Base-by-base conservation (phyloP, 2,329 filamentous ascomycete species). In the Aspergillus brasiliensis region DNA sequence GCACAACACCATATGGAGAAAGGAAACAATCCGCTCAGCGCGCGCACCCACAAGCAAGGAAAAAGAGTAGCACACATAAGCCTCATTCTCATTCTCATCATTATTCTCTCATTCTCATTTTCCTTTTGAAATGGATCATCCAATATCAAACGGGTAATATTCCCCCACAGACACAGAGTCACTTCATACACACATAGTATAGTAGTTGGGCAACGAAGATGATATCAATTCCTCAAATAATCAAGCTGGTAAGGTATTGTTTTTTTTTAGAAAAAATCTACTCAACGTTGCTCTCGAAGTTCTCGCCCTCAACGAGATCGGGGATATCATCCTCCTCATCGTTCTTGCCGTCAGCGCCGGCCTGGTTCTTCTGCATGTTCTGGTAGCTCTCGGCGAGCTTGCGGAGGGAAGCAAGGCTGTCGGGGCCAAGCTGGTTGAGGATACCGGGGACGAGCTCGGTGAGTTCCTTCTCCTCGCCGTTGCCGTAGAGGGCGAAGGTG, bases 351-450 rank as follows among this genome's bases (percentile, higher is more conserved):
- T 88, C 89, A 57, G 84, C 88, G 75, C 90, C 87, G 61, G 84
- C 91, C 80, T 91, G 91, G 76, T 88, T 89, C 89, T 97, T 97
- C 84, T 97, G 94, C 88, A 98, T 88, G 84, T 88, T 95, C 88
- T 99, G 95, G 87, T 99, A 99, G 87, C 91, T 96, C 87, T 99
- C 95, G 73, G 95, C 95, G 66, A 99, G 88, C 86, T 98, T 98
- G 81, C 95, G 91, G 76, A 99, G 91, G 66, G 92, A 97, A 63
- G 95, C 95, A 62, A 99, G 91, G 66, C 92, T 97, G 85, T 99
- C 95, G 75, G 95, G 95, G 75, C 95, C 95, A 66, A 99, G 92
- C 86, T 99, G 95, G 90, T 98, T 99, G 67, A 99, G 91, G 83
- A 99, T 99, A 68, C 95, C 95, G 74, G 95, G 95, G 69, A 99